Evolutionary conservation across 345 rosid genomes (phyloP).

Genomic region (Salix udensis): DNA sequence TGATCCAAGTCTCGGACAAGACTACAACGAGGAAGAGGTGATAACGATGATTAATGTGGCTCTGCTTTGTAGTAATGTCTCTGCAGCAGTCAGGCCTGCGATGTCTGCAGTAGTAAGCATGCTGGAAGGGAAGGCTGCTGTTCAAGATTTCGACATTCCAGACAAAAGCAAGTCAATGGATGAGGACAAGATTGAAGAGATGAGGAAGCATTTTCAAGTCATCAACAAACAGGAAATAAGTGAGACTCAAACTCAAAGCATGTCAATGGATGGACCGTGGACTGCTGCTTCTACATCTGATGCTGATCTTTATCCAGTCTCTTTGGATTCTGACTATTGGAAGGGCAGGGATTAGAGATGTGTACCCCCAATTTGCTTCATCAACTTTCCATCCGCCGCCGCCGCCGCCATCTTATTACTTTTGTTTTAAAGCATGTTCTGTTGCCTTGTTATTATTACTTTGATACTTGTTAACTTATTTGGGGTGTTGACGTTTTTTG

Average conservation of each 20-base stretch:
- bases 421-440: too few relatives aligned
- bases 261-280: constrained; percentile 25
- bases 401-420: too few relatives aligned
- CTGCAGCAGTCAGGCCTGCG: constrained; percentile 14
- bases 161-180: neutral
- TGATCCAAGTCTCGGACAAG: constrained; percentile 10
- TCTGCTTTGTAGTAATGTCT: constrained; percentile 15
- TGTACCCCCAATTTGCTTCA: too few relatives aligned
- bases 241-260: constrained; percentile 14
- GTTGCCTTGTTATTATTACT: too few relatives aligned
- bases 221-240: constrained; percentile 6
- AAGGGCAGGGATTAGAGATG: neutral
- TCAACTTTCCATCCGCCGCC: too few relatives aligned
- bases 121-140: constrained; percentile 21
- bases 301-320: constrained; percentile 35
- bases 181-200: constrained; percentile 22
- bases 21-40: constrained; percentile 13
- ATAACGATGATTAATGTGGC: constrained; percentile 13
- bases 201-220: constrained; percentile 30
- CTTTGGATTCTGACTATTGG: constrained; percentile 16
- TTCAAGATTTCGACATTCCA: constrained; percentile 10
- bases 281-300: constrained; percentile 29
- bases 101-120: constrained; percentile 25
- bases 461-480: too few relatives aligned
- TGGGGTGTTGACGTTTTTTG: too few relatives aligned